Evolutionary conservation across 805 yeast genomes (phyloP), one percentile per base, ranked within the genome.

Genomic region (Phaffomyces antillensis): DNA sequence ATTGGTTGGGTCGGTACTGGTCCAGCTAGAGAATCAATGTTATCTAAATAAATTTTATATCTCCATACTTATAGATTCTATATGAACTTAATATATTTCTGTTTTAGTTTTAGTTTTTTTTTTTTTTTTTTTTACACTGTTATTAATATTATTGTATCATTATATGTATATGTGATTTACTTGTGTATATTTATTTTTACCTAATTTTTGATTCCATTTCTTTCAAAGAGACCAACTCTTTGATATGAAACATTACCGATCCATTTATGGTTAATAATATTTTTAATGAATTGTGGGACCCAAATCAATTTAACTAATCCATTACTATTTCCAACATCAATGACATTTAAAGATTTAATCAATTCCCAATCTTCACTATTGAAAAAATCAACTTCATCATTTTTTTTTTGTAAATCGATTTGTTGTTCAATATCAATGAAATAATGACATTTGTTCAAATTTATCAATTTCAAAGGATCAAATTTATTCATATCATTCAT

Each of bases 1-100:
- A 76, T 93, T 52, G 85, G 84, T 65, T 93, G 97, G 97, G 93
- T 93, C 50, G 99, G 99, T 63, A 93, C 96, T 46, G 99, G 99
- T 51, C 97, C 99, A 52, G 96, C 88, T 43, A 86, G 98, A 72
- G 95, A 85, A 46, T 81, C 90, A 33, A 90, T 89, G 96, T 75
- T 89, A 56, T 80, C 78, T 23, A 34, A 34, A 34, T 34, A 34
- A 24, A 34, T 34, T 34, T 13, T 8, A 8, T 34, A 10, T 34
- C 8, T 4, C 9, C 15, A n/a, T 5, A 7, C 2, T 32, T 16
- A 17, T 32, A 32, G 35, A 32, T 12, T 30, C 33, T 20, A 20
- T 28, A 28, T 28, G 30, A 28, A 28, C 11, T 32, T 32, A 10
- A 10, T 16, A n/a, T 16, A 8, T 31, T 15, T 31, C 5, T 31